Base-by-base conservation (phyloP, 768 basidiomycete species). In the Hydnomerulius pinastri region DNA sequence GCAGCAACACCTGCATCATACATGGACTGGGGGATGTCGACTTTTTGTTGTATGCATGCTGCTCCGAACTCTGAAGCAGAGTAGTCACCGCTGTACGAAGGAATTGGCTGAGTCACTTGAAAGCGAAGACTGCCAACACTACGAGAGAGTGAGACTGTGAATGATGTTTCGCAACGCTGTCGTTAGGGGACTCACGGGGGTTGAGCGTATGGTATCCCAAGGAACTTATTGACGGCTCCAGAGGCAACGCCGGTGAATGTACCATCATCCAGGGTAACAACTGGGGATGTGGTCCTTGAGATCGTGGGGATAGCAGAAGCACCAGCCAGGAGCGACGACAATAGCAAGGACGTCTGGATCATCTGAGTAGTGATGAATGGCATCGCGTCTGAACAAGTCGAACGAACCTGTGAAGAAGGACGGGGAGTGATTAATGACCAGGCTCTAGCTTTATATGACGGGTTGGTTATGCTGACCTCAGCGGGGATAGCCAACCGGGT, bases 161-260 rank as follows among this genome's bases (percentile, higher is more conserved):
- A 9, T 21, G n/a, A 29, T 20, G 17, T 29, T 11, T n/a, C 13
- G 25, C 13, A 23, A 13, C 17, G 11, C 11, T 7, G 39, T 4
- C 3, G 21, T 18, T 18, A 27, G 39, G 24, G 25, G n/a, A 50
- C 76, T 54, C 51, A 83, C 82, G 80, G 79, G 20, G 82, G 76
- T 58, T 74, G 53, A 12, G 79, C 81, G 47, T 78, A 83, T 1
- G 81, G 81, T 32, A 83, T 79, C 2, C 81, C 80, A 2, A 79
- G 62, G 56, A 77, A 83, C 49, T 71, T 69, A 9, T 73, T 61
- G 10, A 68, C 57, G 3, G 50, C 50, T 3, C 71, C 71, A 28
- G 61, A 63, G 8, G 61, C 57, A 15, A 51, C 56, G 13, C 81
- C 81, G n/a, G 67, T 67, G 61, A 81, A 72, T 0, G 72, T 77